These are phyloP conservation scores for Fusarium sp. DNA, from an alignment of 2,329 filamentous ascomycete genomes.

Conservation along the genomic window DNA sequence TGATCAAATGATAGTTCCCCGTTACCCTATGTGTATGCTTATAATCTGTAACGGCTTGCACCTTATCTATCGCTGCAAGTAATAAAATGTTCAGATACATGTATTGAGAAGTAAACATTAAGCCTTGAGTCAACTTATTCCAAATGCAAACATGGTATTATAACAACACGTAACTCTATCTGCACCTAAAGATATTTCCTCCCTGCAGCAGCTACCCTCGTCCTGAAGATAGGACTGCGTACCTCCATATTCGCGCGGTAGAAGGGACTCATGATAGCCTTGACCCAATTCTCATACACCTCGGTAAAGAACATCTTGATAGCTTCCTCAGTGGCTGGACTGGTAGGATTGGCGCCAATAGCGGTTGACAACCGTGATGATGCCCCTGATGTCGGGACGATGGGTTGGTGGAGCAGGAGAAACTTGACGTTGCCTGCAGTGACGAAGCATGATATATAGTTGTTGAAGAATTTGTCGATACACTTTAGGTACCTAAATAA, in stretches of 20 bases:
- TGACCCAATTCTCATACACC: conserved; percentile 96
- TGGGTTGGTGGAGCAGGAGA: conserved; percentile 89
- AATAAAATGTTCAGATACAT: background rate
- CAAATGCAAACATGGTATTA: conserved; percentile 45
- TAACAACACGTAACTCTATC: conserved; percentile 28
- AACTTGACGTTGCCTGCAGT: conserved; percentile 95
- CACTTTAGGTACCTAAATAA: conserved; percentile 89
- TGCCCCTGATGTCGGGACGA: conserved; percentile 55
- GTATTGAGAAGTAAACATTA: background rate
- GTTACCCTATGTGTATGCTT: background rate
- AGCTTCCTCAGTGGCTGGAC: conserved; percentile 93
- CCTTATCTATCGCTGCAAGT: too few relatives aligned
- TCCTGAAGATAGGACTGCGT: conserved; percentile 86
- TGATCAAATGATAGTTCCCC: conserved; percentile 8
- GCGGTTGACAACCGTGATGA: conserved; percentile 73
- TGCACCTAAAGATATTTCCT: conserved; percentile 84
- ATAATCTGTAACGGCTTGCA: background rate
- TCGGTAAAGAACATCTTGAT: conserved; percentile 95
- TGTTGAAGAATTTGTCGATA: conserved; percentile 96
- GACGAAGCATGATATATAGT: conserved; percentile 94
- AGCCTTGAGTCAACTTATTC: conserved; percentile 1
- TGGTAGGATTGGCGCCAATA: conserved; percentile 86
- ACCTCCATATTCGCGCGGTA: conserved; percentile 89
- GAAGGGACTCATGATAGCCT: conserved; percentile 97
- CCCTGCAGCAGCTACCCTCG: conserved; percentile 85